Percentiles rank a stretch among this genome's conserved stretches.
Evolutionary conservation across 768 basidiomycete species (phyloP).

Genomic region (Rubroboletus pulcherrimus): DNA sequence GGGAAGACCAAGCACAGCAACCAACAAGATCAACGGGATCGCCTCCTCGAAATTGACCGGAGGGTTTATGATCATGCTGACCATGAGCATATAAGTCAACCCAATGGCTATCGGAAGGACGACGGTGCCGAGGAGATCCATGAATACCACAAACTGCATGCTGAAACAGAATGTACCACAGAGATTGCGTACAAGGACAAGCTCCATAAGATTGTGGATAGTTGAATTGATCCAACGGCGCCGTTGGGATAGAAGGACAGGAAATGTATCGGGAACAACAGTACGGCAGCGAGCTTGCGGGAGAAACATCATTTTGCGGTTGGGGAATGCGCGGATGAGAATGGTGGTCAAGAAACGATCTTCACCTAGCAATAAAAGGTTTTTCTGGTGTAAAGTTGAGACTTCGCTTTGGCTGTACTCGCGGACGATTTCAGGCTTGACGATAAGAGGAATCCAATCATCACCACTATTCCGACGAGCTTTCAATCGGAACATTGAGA

Average conservation of each 20-base stretch:
- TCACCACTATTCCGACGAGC: conserved; percentile 83
- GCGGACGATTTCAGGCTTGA: conserved; percentile 95
- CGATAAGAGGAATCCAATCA: conserved; percentile 96
- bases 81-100: conserved; percentile 85
- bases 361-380: conserved; percentile 91
- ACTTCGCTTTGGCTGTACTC: conserved; percentile 96
- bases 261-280: conserved; percentile 93
- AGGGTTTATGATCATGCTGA: conserved; percentile 74
- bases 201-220: conserved; percentile 98
- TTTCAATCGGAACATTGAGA: conserved; percentile 99
- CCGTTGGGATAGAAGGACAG: conserved; percentile 90
- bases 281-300: conserved; percentile 95
- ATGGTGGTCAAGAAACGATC: conserved; percentile 98
- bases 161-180: conserved; percentile 99
- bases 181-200: conserved; percentile 92
- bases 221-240: conserved; percentile 99
- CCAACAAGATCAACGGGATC: conserved; percentile 86
- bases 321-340: conserved; percentile 94
- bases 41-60: conserved; percentile 87
- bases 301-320: conserved; percentile 99
- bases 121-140: conserved; percentile 90
- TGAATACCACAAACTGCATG: conserved; percentile 99
- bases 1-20: conserved; percentile 90
- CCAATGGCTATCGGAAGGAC: conserved; percentile 92
- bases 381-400: conserved; percentile 95